Evolutionary conservation across 2,329 filamentous ascomycete genomes (phyloP), one percentile per base, ranked within the genome.

Genomic region (Trichoderma polysporum): DNA sequence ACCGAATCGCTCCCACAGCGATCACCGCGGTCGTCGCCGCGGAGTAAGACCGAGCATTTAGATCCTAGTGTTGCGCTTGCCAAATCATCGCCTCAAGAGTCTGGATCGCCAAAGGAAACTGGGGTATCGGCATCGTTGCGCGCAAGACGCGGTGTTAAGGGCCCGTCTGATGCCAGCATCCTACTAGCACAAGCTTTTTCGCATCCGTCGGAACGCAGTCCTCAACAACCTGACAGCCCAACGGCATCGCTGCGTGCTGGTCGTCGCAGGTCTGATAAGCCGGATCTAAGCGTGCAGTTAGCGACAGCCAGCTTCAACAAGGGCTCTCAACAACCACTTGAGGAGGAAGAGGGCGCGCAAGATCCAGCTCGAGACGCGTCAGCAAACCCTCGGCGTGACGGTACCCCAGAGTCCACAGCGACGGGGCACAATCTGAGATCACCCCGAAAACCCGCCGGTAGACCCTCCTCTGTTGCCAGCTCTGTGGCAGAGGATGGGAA

Each of bases 401-500:
- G 10, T 19, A 67, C 57, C 15, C 58, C 65, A 22, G 58, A 57
- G 25, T 22, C 61, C 29, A 29, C 41, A n/a, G 52, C 29, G 41
- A 37, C 61, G 15, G 35, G 60, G 17, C 27, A 54, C 10, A 31
- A 50, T 37, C 65, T 56, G 17, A 57, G 50, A 52, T 67, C 65
- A 39, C 65, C 64, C 45, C 29, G 29, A 27, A 61, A 66, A 50
- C 25, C 29, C n/a, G 17, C 35, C n/a, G 31, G n/a, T 29, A 71
- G 70, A 31, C 73, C 75, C 13, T 75, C 78, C 6, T 76, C 76
- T 4, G 71, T 76, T 31, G 69, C 72, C 29, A 73, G 56, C 37
- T 74, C 66, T 63, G 68, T 67, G 22, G 35, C 61, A 13, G 69
- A 72, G 29, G 73, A 76, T 49, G 73, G 76, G 53, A 73, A 72